Evolutionary conservation across 176 grass and related monocot genomes (phyloP).

Genomic region (Paspalum vaginatum): DNA sequence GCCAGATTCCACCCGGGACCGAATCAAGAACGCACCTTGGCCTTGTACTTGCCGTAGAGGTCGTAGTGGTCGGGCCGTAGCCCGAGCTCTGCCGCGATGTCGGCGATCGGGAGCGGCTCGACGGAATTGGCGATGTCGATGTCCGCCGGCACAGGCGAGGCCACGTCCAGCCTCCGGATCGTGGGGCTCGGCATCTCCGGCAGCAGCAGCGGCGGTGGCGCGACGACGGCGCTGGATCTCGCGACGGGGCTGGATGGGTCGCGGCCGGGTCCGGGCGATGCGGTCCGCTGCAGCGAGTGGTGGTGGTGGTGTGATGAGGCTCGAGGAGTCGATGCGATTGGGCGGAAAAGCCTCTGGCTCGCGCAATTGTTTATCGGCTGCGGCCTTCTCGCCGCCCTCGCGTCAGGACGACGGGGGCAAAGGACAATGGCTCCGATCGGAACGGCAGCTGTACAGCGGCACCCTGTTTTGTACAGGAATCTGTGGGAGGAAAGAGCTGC

Average conservation of each 20-base stretch:
- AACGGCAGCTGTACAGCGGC: too few species aligned
- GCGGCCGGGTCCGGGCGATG: background rate
- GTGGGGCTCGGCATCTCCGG: constrained; percentile 51
- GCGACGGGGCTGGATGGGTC: constrained; percentile 3
- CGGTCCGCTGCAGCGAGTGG: constrained; percentile 30
- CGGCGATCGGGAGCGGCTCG: constrained; percentile 70
- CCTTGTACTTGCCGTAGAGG: constrained; percentile 96
- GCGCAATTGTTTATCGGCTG: constrained; percentile 44
- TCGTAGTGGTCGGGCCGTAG: constrained; percentile 82
- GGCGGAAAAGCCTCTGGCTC: background rate
- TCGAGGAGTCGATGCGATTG: constrained; percentile 27
- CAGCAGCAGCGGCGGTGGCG: constrained; percentile 24
- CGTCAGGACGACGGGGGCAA: constrained; percentile 35
- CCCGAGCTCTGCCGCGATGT: constrained; percentile 73
- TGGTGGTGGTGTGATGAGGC: background rate
- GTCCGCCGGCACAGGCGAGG: constrained; percentile 82
- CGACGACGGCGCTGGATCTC: constrained; percentile 53
- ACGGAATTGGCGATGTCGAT: constrained; percentile 98
- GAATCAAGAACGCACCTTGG: constrained; percentile 62
- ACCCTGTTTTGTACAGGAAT: too few species aligned
- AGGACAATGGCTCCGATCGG: constrained; percentile 23
- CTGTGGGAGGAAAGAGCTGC: too few species aligned
- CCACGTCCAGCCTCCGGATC: constrained; percentile 78
- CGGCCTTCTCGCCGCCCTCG: background rate
- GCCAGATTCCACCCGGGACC: background rate